Percentiles rank a stretch among this genome's conserved stretches.
Evolutionary conservation across 169 alveolate species (phyloP).

Genomic region (Cryptosporidium parvum): DNA sequence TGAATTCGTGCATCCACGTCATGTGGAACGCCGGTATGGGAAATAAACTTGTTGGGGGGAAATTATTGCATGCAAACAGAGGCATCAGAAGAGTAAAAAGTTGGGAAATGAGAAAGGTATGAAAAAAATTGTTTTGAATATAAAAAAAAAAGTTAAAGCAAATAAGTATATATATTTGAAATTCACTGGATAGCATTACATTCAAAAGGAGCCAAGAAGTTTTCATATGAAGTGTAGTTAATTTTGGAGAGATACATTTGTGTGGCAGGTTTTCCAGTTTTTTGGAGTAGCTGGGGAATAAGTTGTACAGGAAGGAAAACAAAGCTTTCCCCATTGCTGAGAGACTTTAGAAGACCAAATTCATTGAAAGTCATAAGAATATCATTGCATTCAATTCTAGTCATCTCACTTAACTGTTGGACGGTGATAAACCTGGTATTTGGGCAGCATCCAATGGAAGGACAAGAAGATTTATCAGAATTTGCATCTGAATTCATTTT

Average conservation of each 20-base stretch:
- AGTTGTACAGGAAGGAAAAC: slow-evolving; percentile 85
- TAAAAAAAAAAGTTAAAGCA: background rate
- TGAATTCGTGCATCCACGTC: background rate
- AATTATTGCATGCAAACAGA: background rate
- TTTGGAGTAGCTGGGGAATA: slow-evolving; percentile 81
- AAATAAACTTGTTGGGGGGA: background rate
- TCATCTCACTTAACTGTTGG: slow-evolving; percentile 79
- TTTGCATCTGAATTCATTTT: slow-evolving; percentile 14
- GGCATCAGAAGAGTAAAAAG: background rate
- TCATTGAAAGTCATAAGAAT: slow-evolving; percentile 89
- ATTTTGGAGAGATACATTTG: slow-evolving; percentile 84
- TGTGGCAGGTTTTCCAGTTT: slow-evolving; percentile 84
- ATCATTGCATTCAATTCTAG: slow-evolving; percentile 89
- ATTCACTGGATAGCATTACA: slow-evolving; percentile 57
- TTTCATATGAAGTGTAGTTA: slow-evolving; percentile 91
- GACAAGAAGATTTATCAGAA: background rate
- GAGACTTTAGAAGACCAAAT: slow-evolving; percentile 85
- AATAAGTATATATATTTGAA: background rate
- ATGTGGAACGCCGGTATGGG: slow-evolving; percentile 3
- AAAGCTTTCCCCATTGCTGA: slow-evolving; percentile 86
- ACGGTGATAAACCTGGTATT: slow-evolving; percentile 48
- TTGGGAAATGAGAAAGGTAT: background rate
- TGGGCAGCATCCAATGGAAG: slow-evolving; percentile 42
- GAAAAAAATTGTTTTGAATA: background rate
- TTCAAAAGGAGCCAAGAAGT: slow-evolving; percentile 84